Conservation (phyloP, 495 filamentous ascomycete genomes). For the Podospora conica region DNA sequence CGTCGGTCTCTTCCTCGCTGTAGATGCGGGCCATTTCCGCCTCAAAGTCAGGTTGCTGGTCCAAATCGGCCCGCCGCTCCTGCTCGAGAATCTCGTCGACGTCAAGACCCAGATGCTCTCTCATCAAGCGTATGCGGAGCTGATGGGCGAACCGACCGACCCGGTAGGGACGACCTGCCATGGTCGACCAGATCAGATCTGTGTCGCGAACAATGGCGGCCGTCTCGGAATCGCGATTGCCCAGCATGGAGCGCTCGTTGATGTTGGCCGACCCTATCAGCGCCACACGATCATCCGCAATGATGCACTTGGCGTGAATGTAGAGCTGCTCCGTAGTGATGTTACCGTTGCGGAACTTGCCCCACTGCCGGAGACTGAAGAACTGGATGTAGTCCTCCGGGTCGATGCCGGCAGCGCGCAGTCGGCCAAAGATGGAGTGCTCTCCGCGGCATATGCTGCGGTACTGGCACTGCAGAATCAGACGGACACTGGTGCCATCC, state of each 20-base stretch:
- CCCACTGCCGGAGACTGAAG: constrained; percentile 89
- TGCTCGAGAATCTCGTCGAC: constrained; percentile 86
- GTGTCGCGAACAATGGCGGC: constrained; percentile 90
- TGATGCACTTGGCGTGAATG: constrained; percentile 95
- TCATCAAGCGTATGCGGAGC: constrained; percentile 88
- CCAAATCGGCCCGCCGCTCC: constrained; percentile 54
- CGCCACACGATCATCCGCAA: constrained; percentile 89
- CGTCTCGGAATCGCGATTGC: constrained; percentile 83
- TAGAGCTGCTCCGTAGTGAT: constrained; percentile 96
- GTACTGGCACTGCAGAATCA: constrained; percentile 98
- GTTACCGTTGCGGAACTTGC: constrained; percentile 75
- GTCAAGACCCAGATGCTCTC: constrained; percentile 93
- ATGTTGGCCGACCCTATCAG: constrained; percentile 99
- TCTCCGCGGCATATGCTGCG: constrained; percentile 94
- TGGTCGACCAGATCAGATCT: constrained; percentile 86
- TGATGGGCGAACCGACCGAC: constrained; percentile 92
- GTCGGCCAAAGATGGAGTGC: constrained; percentile 82
- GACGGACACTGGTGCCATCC: constrained; percentile 85
- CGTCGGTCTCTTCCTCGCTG: constrained; percentile 29
- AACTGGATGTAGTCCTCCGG: constrained; percentile 97
- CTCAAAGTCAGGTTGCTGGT: constrained; percentile 44
- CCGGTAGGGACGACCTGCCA: constrained; percentile 81
- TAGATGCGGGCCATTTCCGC: constrained; percentile 51
- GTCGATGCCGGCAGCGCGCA: constrained; percentile 77
- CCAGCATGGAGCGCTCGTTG: constrained; percentile 95